phyloP scores from a whole-genome alignment of 2,329 filamentous ascomycete species.

The Cryphonectria carpinicola region DNA sequence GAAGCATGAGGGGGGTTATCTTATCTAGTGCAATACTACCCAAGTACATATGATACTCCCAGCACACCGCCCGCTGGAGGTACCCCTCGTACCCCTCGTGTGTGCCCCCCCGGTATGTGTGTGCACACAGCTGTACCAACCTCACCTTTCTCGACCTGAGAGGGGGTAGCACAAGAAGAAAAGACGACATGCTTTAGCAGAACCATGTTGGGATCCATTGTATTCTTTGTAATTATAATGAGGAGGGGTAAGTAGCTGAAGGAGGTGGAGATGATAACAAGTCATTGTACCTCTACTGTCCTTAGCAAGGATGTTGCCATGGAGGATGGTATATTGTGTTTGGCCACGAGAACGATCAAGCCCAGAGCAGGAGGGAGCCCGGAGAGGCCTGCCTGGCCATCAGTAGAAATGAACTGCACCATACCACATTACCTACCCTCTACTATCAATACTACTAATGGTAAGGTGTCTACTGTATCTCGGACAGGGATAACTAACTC shows the following conservation, averaged over 20 bases:
- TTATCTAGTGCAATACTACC: constrained; percentile 1
- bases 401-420: background rate
- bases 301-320: background rate
- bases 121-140: background rate
- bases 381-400: background rate
- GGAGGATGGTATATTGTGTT: background rate
- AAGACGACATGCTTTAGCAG: background rate
- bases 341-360: background rate
- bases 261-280: background rate
- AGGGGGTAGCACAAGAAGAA: background rate
- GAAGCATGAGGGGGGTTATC: background rate
- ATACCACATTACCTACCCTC: background rate
- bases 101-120: too few relatives aligned
- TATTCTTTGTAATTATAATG: background rate
- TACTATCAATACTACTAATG: background rate
- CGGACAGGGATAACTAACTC: background rate
- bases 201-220: background rate
- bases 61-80: background rate
- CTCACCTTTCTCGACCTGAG: background rate
- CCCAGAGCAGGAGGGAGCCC: background rate
- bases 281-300: background rate
- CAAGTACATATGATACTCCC: background rate
- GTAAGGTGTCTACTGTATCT: background rate
- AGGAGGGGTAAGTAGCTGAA: background rate
- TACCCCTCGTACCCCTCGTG: background rate